Conservation (phyloP, 768 basidiomycete species). For the Boletus bicolor region DNA sequence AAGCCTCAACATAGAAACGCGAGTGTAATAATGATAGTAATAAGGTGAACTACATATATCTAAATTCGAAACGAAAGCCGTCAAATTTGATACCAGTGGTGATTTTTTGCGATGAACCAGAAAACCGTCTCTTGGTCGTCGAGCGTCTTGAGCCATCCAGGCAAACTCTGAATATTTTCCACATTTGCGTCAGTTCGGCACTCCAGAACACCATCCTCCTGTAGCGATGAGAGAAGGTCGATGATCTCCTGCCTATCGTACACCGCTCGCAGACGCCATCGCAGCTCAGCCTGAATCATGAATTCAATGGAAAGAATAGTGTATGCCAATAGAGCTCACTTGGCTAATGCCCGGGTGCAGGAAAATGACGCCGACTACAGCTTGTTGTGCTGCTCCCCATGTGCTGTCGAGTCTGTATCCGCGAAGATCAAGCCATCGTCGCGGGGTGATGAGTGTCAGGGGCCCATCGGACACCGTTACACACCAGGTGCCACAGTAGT, state of each 20-base stretch:
- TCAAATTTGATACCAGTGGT: slow-evolving; percentile 66
- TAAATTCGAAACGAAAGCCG: neutral
- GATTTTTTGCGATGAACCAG: slow-evolving; percentile 55
- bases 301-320: slow-evolving; percentile 5
- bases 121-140: slow-evolving; percentile 51
- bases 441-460: slow-evolving; percentile 52
- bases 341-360: slow-evolving; percentile 74
- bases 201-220: slow-evolving; percentile 49
- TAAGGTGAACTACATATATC: neutral
- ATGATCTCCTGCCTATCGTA: slow-evolving; percentile 75
- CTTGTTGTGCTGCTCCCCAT: slow-evolving; percentile 71
- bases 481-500: slow-evolving; percentile 52
- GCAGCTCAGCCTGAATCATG: slow-evolving; percentile 54
- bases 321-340: slow-evolving; percentile 38
- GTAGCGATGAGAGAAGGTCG: slow-evolving; percentile 56
- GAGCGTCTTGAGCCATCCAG: slow-evolving; percentile 35
- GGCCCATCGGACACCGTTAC: slow-evolving; percentile 48
- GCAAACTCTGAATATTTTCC: slow-evolving; percentile 8
- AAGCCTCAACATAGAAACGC: neutral
- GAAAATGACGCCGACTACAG: slow-evolving; percentile 62
- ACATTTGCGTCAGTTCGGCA: slow-evolving; percentile 10
- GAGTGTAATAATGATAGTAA: slow-evolving; percentile 22
- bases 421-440: slow-evolving; percentile 76
- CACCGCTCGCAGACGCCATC: slow-evolving; percentile 65
- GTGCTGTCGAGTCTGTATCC: slow-evolving; percentile 56